Evolutionary conservation across 2,329 filamentous ascomycete genomes (phyloP), one percentile per base, ranked within the genome.

Genomic region (Arachnopeziza araneosa): DNA sequence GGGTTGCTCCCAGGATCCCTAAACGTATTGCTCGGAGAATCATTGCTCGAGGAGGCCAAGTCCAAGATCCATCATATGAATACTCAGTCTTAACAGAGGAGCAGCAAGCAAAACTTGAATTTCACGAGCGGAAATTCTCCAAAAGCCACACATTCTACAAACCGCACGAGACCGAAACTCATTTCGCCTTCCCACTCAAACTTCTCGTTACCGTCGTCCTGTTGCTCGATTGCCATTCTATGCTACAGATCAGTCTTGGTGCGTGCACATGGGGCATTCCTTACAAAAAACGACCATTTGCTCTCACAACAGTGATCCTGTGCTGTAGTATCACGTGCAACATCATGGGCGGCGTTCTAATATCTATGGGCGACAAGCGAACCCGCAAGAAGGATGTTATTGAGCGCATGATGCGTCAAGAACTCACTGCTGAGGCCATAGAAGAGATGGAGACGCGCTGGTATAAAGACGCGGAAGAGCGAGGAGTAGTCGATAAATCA

Each of bases 121-220:
- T 93, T 70, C 90, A 95, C 69, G 88, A 92, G 69, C 80, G 78
- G 63, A 93, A 92, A 68, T 88, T 95, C 69, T 82, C 88, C 71
- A 91, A 89, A 68, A 91, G 87, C 0, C 91, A 96, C 72, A 93
- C 89, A 4, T 96, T 93, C 75, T 96, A 95, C 79, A 92, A 92
- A 67, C 90, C 91, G 0, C 88, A 95, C 73, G 91, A 96, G 74
- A 95, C 91, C 0, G 80, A 85, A 54, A 95, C 91, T 0, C 91
- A 96, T 70, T 81, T 85, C 70, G 87, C 90, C 0, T 96, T 95
- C 64, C 90, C 90, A 0, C 77, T 92, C 1, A 81, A 82, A 51
- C 79, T 91, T 14, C 84, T 95, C 51, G 80, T 93, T 51, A 84
- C 88, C 61, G 86, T 93, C 60, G 87, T 93, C 23, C 78, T 90